Evolutionary conservation across 331 rosid genomes (phyloP).

Genomic region (Rosa hybrid): DNA sequence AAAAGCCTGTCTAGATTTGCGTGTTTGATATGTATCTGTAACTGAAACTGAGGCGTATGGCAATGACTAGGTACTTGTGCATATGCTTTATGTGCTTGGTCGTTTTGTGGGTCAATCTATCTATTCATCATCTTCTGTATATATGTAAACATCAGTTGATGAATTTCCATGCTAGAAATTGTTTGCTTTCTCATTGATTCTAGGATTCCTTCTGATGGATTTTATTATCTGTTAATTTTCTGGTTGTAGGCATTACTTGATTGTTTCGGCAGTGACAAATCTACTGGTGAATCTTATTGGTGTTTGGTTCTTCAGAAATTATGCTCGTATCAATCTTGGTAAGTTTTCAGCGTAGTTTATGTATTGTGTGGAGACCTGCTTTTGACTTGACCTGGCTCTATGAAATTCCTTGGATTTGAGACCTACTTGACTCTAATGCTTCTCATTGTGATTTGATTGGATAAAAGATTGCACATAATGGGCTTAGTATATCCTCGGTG

Average conservation of each 20-base stretch:
- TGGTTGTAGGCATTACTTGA: slow-evolving; percentile 85
- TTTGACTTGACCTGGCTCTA: not conserved
- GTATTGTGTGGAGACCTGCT: not conserved
- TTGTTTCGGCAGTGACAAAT: slow-evolving; percentile 94
- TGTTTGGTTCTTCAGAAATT: slow-evolving; percentile 98
- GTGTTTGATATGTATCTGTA: not conserved
- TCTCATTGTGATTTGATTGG: not conserved
- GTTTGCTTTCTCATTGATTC: slow-evolving; percentile 10
- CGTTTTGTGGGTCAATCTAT: not conserved
- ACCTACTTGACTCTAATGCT: not conserved
- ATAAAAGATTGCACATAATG: not conserved
- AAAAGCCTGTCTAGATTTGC: not conserved
- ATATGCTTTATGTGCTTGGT: not conserved
- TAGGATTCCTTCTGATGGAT: slow-evolving; percentile 8
- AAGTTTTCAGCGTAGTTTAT: slow-evolving; percentile 29
- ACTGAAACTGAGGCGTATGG: not conserved
- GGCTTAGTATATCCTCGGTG: not conserved
- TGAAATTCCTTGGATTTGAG: not conserved
- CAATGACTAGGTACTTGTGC: not conserved
- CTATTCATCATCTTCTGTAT: not conserved
- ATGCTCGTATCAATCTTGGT: slow-evolving; percentile 92
- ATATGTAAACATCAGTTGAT: not conserved
- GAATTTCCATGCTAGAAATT: not conserved
- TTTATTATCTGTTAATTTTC: slow-evolving; percentile 31
- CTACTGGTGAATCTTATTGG: slow-evolving; percentile 94